These are phyloP conservation scores for Caloboletus firmus DNA, from an alignment of 1,284 basidiomycete genomes.

Conservation along the genomic window DNA sequence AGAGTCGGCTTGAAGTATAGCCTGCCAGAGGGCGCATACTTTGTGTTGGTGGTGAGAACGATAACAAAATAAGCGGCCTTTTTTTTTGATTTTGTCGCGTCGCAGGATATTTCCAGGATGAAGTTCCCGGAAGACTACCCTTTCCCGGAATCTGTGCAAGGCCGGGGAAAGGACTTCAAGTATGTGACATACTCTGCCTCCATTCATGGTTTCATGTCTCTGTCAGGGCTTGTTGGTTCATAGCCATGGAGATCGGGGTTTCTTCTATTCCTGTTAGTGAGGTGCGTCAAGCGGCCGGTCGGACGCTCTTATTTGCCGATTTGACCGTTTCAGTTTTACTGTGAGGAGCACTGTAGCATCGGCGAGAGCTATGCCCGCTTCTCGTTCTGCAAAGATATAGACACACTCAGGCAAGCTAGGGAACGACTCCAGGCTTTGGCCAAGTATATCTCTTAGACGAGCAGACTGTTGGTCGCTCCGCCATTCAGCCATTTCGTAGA, in stretches of 20 bases:
- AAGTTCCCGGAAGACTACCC: constrained; percentile 83
- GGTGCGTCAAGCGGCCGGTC: constrained; percentile 45
- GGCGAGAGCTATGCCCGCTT: constrained; percentile 88
- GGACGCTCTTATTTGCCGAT: not conserved
- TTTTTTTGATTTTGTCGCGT: constrained; percentile 11
- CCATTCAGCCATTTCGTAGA: not conserved
- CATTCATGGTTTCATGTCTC: constrained; percentile 1
- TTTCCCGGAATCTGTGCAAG: constrained; percentile 74
- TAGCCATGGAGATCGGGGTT: constrained; percentile 84
- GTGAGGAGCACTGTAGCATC: constrained; percentile 77
- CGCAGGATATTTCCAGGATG: constrained; percentile 78
- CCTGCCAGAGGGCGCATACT: constrained; percentile 86
- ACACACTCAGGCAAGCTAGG: constrained; percentile 76
- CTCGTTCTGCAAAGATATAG: constrained; percentile 91
- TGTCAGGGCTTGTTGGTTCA: constrained; percentile 83
- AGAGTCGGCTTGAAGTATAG: constrained; percentile 85
- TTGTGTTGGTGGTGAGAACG: constrained; percentile 72
- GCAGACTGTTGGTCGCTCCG: not conserved
- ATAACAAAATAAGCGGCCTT: not conserved
- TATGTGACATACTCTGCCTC: constrained; percentile 35
- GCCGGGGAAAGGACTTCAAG: constrained; percentile 87
- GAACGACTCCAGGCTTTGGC: constrained; percentile 74
- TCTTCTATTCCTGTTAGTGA: constrained; percentile 94
- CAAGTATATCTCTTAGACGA: constrained; percentile 53
- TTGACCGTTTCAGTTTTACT: constrained; percentile 71